Evolutionary conservation across 1,139 yeast species (phyloP), one percentile per base, ranked within the genome.

Genomic region (Lodderomyces beijingensis): DNA sequence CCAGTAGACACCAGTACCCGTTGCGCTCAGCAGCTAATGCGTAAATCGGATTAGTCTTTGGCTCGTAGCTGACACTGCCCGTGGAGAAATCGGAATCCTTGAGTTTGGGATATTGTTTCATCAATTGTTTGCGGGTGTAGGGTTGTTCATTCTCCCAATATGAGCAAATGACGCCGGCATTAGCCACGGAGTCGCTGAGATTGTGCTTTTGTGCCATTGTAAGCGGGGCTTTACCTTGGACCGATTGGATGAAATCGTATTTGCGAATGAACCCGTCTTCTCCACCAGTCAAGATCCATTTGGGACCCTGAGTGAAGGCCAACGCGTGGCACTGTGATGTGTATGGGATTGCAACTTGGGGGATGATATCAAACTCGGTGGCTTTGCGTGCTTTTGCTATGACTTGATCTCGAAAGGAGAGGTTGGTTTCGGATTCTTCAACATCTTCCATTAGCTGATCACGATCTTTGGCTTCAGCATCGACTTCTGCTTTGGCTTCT

Each of bases 141-240:
- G 96, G 96, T 50, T 87, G 85, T 56, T 89, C 98, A 55, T 91
- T 93, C 50, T 89, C 97, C 96, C 97, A 91, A 58, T 87, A 91
- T 0, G 94, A 81, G 20, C 74, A 58, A 10, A 89, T 61, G 2
- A 86, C 82, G 4, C 97, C 98, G 0, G 91, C 91, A 46, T 79
- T 82, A 16, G 84, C 74, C 24, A 91, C 75, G 0, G 94, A 75
- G 53, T 91, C 99, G 4, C 40, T 24, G 18, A 38, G 24, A 32
- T 87, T 85, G 55, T 91, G 98, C 47, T 77, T 77, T 54, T 91
- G 98, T 2, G 95, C 89, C 48, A 88, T 85, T 0, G 98, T 91
- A 36, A 91, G 62, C 3, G 94, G 93, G 4, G 84, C 65, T 49
- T 84, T 85, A n/a, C 97, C 97, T 47, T 85, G 89, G 17, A 91